phyloP scores from a whole-genome alignment of 192 early-diverging fungal genomes.

The Backusella circina region DNA sequence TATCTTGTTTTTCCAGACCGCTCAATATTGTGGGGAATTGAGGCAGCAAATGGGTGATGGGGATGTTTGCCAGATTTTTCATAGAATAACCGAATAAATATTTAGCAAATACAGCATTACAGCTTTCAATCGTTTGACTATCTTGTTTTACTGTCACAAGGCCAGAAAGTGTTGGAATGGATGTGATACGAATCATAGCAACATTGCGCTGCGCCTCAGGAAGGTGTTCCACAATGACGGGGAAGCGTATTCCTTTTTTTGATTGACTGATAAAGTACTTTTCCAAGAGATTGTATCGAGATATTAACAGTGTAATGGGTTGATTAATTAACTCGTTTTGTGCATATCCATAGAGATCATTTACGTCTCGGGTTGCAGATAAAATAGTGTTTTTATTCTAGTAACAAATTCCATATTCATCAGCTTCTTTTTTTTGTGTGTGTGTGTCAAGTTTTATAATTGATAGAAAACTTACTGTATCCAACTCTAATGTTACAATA shows the following conservation, averaged over 20 bases:
- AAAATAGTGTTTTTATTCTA: conserved; percentile 40
- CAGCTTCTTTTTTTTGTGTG: background rate
- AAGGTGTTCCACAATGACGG: conserved; percentile 46
- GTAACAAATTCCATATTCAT: background rate
- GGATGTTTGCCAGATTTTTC: conserved; percentile 40
- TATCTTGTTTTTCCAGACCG: conserved; percentile 32
- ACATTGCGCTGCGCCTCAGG: background rate
- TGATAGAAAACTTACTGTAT: background rate
- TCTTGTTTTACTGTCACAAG: conserved; percentile 45
- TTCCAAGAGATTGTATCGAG: background rate
- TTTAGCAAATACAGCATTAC: conserved; percentile 56
- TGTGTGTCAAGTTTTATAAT: background rate
- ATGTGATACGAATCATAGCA: conserved; percentile 51
- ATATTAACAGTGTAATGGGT: background rate
- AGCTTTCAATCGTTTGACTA: conserved; percentile 48
- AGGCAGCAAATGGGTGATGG: conserved; percentile 52
- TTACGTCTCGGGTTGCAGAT: conserved; percentile 38
- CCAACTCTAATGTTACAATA: conserved; percentile 3
- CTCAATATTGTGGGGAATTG: conserved; percentile 49
- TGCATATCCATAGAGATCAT: conserved; percentile 45
- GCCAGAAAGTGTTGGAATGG: conserved; percentile 64
- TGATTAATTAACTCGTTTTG: conserved; percentile 36
- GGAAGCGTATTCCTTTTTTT: conserved; percentile 50
- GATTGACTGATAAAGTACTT: conserved; percentile 55
- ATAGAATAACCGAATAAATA: conserved; percentile 57